phyloP scores from a whole-genome alignment of 2,329 filamentous ascomycete species.

The Penicillium sp. region DNA sequence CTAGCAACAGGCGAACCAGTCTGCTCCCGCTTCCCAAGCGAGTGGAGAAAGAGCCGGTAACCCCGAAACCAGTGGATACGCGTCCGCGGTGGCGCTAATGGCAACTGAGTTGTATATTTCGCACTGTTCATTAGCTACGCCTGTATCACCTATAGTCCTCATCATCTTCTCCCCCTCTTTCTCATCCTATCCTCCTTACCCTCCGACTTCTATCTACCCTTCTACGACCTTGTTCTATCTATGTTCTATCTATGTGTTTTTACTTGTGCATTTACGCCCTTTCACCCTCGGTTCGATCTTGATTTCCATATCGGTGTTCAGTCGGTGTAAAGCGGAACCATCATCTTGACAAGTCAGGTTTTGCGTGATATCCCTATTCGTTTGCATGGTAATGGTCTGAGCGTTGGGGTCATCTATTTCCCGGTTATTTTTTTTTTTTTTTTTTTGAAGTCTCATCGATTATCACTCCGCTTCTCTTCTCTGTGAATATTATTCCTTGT shows the following conservation, averaged over 20 bases:
- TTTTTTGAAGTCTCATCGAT: slow-evolving; percentile 7
- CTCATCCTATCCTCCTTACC: neutral
- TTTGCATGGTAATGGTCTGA: slow-evolving; percentile 26
- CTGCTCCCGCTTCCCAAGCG: slow-evolving; percentile 42
- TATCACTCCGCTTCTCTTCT: slow-evolving; percentile 12
- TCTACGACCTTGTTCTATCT: slow-evolving; percentile 15
- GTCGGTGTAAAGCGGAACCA: slow-evolving; percentile 1
- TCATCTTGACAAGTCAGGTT: slow-evolving; percentile 24
- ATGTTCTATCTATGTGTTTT: slow-evolving; percentile 8
- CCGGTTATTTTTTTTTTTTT: slow-evolving; percentile 2
- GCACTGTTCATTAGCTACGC: neutral
- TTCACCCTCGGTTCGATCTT: neutral
- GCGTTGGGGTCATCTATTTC: slow-evolving; percentile 19
- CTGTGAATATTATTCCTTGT: slow-evolving; percentile 23
- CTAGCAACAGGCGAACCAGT: slow-evolving; percentile 39
- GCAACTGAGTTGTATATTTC: neutral
- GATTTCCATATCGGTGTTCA: neutral
- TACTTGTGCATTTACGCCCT: slow-evolving; percentile 15
- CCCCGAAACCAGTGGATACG: slow-evolving; percentile 29
- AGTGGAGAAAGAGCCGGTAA: slow-evolving; percentile 30
- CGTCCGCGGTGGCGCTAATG: slow-evolving; percentile 40
- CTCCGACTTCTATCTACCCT: neutral
- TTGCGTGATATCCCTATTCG: slow-evolving; percentile 30
- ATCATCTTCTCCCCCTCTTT: neutral
- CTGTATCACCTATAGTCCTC: neutral